A percentile compares a stretch with the other conserved stretches of the same genome.
phyloP scores from a whole-genome alignment of 2,329 filamentous ascomycete genomes.

The Penicillium sp. region DNA sequence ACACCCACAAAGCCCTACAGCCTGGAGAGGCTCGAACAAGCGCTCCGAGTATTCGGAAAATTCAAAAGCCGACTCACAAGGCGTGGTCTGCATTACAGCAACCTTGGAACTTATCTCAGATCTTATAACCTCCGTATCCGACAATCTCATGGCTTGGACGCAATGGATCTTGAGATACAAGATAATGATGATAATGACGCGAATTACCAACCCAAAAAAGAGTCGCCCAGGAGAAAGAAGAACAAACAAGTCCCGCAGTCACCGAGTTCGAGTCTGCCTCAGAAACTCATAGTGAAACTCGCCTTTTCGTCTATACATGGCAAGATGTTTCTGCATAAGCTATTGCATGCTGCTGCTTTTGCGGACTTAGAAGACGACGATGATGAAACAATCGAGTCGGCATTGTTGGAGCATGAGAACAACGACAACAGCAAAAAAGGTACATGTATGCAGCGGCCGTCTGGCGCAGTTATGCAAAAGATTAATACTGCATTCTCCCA shows the following conservation, averaged over 20 bases:
- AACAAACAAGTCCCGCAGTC: background rate
- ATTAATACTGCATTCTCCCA: slow-evolving; percentile 5
- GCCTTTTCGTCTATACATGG: slow-evolving; percentile 1
- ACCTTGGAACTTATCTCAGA: slow-evolving; percentile 8
- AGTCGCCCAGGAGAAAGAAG: background rate
- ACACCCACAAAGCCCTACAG: slow-evolving; percentile 5
- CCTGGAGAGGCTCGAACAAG: slow-evolving; percentile 7
- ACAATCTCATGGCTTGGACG: background rate
- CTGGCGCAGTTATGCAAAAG: background rate
- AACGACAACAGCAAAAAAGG: background rate
- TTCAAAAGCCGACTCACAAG: slow-evolving; percentile 18
- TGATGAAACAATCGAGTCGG: background rate
- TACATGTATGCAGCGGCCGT: slow-evolving; percentile 14
- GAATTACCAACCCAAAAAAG: background rate
- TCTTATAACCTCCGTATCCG: slow-evolving; percentile 18
- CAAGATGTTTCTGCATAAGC: background rate
- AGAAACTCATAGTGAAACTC: background rate
- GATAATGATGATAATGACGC: slow-evolving; percentile 3
- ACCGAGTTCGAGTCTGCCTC: background rate
- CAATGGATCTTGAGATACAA: background rate
- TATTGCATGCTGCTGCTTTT: background rate
- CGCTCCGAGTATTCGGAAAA: slow-evolving; percentile 6
- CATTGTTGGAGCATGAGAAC: background rate
- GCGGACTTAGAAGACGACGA: background rate
- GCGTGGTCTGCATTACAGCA: slow-evolving; percentile 22